Evolutionary conservation across 148 eudicot species (phyloP), one percentile per base, ranked within the genome.

Genomic region (Rhododendron ferrugineum): DNA sequence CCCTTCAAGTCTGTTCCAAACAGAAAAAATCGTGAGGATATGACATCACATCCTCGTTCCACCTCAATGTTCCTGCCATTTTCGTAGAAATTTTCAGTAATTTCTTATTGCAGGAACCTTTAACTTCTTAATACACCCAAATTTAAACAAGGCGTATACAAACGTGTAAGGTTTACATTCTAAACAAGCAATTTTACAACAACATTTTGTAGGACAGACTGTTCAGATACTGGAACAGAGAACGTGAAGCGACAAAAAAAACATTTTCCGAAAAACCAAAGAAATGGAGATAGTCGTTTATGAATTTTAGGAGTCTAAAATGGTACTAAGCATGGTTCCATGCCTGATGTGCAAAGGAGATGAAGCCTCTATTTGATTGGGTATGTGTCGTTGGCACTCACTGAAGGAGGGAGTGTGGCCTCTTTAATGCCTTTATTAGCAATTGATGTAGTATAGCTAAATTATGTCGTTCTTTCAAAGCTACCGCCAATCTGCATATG

Each of bases 401-500:
- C 66, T 82, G 85, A 76, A 80, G 77, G 84, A 81, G 9, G 60
- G 78, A 84, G 83, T 77, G 70, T 20, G 23, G 42, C 52, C 56
- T 81, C 83, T 23, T 42, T 32, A 26, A 70, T 80, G 85, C 84
- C 40, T 82, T 90, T 88, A 86, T 88, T 86, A 60, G 66, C 80
- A 64, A 78, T 62, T 46, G 47, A 79, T 58, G 60, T 26, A 47
- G 81, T n/a, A 74, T 79, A 54, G 83, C 2, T 44, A 85, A 32
- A 79, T 90, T 89, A 92, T 34, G 93, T 72, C 83, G 91, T 88
- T 87, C 98, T 89, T 82, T 93, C 94, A 83, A 92, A 94, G 85
- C 92, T 90, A 47, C 98, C 93, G 74, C 98, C 98, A 78, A 96
- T 86, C 88, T 96, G 98, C 98, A 95, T 95, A 85, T 93, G 98